Evolutionary conservation across 306 rosid genomes (phyloP), one percentile per base, ranked within the genome.

Genomic region (Quercus rubra): DNA sequence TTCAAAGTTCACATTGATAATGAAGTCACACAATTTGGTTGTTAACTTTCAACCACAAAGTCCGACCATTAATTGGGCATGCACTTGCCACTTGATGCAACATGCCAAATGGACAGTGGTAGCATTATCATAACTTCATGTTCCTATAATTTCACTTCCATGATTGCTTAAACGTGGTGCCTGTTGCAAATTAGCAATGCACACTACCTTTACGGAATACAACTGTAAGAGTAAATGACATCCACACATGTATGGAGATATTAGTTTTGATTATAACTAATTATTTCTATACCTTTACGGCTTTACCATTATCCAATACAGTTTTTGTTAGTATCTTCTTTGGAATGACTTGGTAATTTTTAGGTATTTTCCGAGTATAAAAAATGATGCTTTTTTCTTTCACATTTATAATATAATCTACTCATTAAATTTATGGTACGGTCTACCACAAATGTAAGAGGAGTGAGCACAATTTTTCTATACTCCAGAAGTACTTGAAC

Each of bases 401-500:
- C 0, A 41, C 0, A 41, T 41, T 41, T 0, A 41, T 8, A 41
- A 3, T 41, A 41, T 41, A 1, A 8, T 41, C 0, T 3, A 41
- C 0, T 41, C 3, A 7, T 8, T 41, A 41, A 8, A 41, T 41
- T 38, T 2, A 41, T 8, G 3, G 1, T 8, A 41, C 2, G 0
- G 3, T 2, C 1, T 0, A 41, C 0, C 0, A 8, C 0, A 0
- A 41, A 41, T 41, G 0, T 41, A 3, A 41, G 1, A 41, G 1
- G 1, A 41, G 3, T 0, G 0, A 38, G 0, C 1, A 38, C 0
- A 38, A 38, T 7, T 7, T 38, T 8, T 38, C 0, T 0, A 2
- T 7, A 38, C 11, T 38, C 3, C 0, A 2, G 0, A 0, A 38
- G 12, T 41, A 41, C 0, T 0, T 41, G 9, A 0, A 3, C 1